A percentile compares a stretch with the other conserved stretches of the same genome.
Evolutionary conservation across 164 flowering plant species (phyloP).

Genomic region (Magnolia changhungtana): DNA sequence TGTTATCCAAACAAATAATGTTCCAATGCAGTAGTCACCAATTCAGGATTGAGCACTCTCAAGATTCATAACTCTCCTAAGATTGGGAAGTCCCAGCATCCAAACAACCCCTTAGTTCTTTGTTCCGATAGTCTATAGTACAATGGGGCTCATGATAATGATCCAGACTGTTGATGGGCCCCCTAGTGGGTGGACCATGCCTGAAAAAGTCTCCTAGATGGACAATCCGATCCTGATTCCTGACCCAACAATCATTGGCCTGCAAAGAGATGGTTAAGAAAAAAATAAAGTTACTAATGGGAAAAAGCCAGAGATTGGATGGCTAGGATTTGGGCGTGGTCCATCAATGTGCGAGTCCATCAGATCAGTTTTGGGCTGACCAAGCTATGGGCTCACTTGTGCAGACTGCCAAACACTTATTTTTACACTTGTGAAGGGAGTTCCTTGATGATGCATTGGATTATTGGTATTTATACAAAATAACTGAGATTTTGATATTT

Average conservation of each 20-base stretch:
- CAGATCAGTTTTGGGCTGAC: too few species aligned
- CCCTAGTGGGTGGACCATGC: background rate
- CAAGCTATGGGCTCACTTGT: too few species aligned
- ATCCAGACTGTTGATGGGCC: background rate
- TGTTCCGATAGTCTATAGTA: too few species aligned
- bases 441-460: background rate
- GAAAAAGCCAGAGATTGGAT: background rate
- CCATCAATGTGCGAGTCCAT: background rate
- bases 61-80: too few species aligned
- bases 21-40: too few species aligned
- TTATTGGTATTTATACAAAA: background rate
- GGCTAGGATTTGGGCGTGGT: background rate
- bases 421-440: too few species aligned
- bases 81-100: too few species aligned
- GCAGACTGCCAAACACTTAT: too few species aligned
- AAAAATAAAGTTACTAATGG: background rate
- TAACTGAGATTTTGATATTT: background rate
- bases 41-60: too few species aligned
- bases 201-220: background rate
- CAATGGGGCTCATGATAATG: background rate
- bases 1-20: too few species aligned
- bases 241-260: background rate
- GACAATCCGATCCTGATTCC: background rate
- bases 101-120: too few species aligned
- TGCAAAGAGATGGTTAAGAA: background rate